phyloP scores from a whole-genome alignment of 805 yeast species.

The Starmerella vitae region DNA sequence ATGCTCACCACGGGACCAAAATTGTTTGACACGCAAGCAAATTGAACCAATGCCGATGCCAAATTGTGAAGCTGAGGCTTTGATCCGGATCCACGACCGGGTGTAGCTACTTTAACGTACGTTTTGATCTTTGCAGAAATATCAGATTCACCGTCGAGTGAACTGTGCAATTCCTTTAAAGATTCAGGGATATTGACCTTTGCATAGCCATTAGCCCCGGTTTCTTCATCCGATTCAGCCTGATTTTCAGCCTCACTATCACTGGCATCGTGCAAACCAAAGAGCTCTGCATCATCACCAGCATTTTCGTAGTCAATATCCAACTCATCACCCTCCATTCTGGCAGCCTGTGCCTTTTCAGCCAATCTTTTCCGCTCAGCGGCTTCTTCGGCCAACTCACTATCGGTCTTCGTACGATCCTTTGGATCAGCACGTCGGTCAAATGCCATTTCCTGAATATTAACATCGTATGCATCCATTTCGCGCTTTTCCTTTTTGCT shows the following conservation, averaged over 20 bases:
- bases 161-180: constrained; percentile 2
- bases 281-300: constrained; percentile 33
- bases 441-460: constrained; percentile 30
- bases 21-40: constrained; percentile 25
- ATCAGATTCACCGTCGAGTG: constrained; percentile 10
- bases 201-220: not conserved
- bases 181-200: constrained; percentile 8
- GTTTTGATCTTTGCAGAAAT: constrained; percentile 31
- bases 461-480: constrained; percentile 21
- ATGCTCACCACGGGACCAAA: constrained; percentile 28
- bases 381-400: constrained; percentile 29
- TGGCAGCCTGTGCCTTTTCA: constrained; percentile 26
- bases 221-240: constrained; percentile 22
- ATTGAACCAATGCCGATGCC: constrained; percentile 49
- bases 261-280: constrained; percentile 23
- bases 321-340: constrained; percentile 29
- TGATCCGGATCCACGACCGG: constrained; percentile 69
- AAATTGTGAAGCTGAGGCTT: constrained; percentile 57
- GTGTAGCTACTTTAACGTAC: constrained; percentile 51
- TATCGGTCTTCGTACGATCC: constrained; percentile 33
- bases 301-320: constrained; percentile 26
- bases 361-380: constrained; percentile 25
- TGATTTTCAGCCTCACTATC: constrained; percentile 31
- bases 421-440: constrained; percentile 32
- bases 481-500: not conserved